Conservation (phyloP, 179 eudicot genomes). For the Patellifolia procumbens region DNA sequence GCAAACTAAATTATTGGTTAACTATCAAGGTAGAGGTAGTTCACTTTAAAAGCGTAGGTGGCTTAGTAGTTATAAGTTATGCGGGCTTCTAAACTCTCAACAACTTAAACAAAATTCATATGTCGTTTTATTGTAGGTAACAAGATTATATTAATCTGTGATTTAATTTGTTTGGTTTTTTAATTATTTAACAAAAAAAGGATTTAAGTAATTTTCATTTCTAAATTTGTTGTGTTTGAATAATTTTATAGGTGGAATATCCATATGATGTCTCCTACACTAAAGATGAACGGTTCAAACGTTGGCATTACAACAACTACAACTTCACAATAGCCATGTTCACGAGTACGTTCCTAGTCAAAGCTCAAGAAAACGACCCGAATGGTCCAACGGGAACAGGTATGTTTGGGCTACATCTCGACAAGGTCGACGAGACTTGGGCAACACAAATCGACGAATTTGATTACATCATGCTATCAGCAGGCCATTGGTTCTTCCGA, state of each 20-base stretch:
- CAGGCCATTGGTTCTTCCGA: constrained; percentile 59
- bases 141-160: no score
- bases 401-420: constrained; percentile 51
- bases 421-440: constrained; percentile 53
- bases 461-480: constrained; percentile 53
- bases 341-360: constrained; percentile 52
- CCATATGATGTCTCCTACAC: constrained; percentile 49
- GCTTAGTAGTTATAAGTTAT: no score
- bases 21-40: no score
- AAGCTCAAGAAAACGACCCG: constrained; percentile 41
- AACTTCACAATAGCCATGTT: constrained; percentile 53
- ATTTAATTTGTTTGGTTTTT: no score
- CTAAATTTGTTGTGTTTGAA: background rate
- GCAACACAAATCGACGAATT: constrained; percentile 44
- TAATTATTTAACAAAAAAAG: no score
- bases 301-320: constrained; percentile 50
- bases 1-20: no score
- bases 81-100: no score
- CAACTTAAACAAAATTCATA: no score
- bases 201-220: background rate
- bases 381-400: constrained; percentile 48
- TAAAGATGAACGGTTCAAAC: constrained; percentile 42
- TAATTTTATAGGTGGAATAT: constrained; percentile 46
- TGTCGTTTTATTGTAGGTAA: no score
- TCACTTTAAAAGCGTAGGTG: no score